Evolutionary conservation across 306 rosid genomes (phyloP).

Genomic region (Acacia melanoxylon): DNA sequence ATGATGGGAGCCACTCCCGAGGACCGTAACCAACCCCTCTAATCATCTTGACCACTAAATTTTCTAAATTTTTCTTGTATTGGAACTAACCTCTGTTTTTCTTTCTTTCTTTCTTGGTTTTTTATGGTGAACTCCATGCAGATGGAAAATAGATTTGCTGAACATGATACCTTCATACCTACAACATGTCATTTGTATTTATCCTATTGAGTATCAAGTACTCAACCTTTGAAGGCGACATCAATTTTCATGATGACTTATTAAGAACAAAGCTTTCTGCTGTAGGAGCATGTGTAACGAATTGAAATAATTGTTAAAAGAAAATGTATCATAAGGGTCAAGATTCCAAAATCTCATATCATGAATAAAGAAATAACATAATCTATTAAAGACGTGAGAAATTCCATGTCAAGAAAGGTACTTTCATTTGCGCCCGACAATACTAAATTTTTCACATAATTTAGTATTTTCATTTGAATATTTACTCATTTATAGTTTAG

Average conservation of each 20-base stretch:
- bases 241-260: not conserved
- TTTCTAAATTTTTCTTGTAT: no score
- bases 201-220: not conserved
- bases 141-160: slow-evolving; percentile 74
- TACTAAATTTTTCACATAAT: no score
- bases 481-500: not conserved
- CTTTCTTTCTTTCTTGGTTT: not conserved
- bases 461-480: no score
- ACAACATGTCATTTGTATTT: not conserved
- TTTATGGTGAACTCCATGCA: slow-evolving; percentile 30
- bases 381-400: not conserved
- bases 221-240: not conserved
- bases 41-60: no score
- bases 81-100: slow-evolving; percentile 41
- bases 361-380: not conserved
- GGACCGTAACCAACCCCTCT: no score
- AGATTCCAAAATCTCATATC: not conserved
- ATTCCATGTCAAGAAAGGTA: no score
- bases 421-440: no score
- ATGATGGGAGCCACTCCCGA: no score
- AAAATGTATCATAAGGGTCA: not conserved
- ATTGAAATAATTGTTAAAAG: not conserved
- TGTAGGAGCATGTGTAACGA: not conserved
- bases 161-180: not conserved
- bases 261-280: not conserved